A percentile compares a stretch with the other conserved stretches of the same genome.
Conservation (phyloP, 177 flowering plant genomes). For the Vitis hybrid region DNA sequence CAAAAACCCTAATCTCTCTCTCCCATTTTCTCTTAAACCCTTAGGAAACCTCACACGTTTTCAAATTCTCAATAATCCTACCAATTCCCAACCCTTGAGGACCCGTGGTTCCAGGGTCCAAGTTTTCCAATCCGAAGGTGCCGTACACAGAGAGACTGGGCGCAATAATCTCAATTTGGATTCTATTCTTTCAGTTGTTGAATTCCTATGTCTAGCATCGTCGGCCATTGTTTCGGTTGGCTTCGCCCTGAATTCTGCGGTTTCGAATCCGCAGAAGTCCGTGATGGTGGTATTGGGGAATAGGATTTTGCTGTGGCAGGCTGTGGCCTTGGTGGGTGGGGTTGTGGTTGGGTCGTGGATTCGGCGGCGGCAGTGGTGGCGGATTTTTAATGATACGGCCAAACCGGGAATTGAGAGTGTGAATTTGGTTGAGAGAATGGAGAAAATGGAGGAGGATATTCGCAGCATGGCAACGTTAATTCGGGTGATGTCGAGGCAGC, state of each 20-base stretch:
- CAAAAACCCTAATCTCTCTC: conserved; percentile 15
- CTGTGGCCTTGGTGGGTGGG: conserved; percentile 47
- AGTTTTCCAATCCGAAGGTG: conserved; percentile 19
- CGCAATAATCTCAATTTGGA: conserved; percentile 34
- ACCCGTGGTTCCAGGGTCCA: conserved; percentile 16
- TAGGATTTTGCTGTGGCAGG: conserved; percentile 47
- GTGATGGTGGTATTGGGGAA: conserved; percentile 32
- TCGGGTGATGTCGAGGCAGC: conserved; percentile 77
- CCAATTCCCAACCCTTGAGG: not conserved
- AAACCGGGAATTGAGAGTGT: conserved; percentile 17
- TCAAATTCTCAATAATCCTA: conserved; percentile 4
- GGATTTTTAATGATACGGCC: conserved; percentile 37
- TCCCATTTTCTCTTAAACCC: conserved; percentile 12
- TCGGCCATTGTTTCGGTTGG: conserved; percentile 51
- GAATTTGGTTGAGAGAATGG: conserved; percentile 68
- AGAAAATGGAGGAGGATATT: conserved; percentile 86
- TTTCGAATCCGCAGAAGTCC: conserved; percentile 31
- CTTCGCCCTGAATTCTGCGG: conserved; percentile 37
- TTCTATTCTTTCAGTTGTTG: conserved; percentile 52
- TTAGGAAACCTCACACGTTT: conserved; percentile 7
- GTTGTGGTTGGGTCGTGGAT: conserved; percentile 58
- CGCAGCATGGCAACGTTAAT: conserved; percentile 53
- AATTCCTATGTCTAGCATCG: conserved; percentile 50
- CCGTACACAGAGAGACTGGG: conserved; percentile 1
- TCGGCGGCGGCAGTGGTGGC: conserved; percentile 73